phyloP scores from a whole-genome alignment of 2,329 filamentous ascomycete species.

The Neofusicoccum umdonicola region DNA sequence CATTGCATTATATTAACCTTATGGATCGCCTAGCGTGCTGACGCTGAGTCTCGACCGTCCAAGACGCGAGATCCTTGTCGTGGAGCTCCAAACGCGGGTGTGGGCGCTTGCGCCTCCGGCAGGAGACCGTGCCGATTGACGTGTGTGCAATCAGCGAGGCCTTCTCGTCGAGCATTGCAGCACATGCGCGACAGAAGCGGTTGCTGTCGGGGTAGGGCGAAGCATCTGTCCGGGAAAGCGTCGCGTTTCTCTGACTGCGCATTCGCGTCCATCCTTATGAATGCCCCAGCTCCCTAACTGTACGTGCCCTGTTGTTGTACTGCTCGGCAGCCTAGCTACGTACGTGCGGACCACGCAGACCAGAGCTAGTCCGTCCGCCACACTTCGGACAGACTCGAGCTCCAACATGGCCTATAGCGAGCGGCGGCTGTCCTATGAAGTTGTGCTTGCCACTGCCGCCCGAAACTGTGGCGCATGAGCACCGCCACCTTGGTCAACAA shows the following conservation, averaged over 20 bases:
- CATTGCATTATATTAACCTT: slow-evolving; percentile 13
- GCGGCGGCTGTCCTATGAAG: too few relatives aligned
- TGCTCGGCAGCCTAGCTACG: too few relatives aligned
- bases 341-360: too few relatives aligned
- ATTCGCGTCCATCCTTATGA: too few relatives aligned
- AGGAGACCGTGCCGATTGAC: not conserved
- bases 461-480: not conserved
- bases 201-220: not conserved
- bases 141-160: not conserved
- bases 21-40: slow-evolving; percentile 2
- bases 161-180: not conserved
- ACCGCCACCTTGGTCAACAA: not conserved
- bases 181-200: not conserved
- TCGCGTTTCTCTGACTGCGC: not conserved
- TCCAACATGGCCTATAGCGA: too few relatives aligned
- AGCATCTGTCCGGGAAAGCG: not conserved
- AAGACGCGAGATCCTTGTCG: not conserved
- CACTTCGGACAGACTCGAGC: too few relatives aligned
- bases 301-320: too few relatives aligned
- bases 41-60: slow-evolving; percentile 9
- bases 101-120: slow-evolving; percentile 7
- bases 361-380: too few relatives aligned
- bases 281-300: too few relatives aligned
- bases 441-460: not conserved
- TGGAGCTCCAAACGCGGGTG: not conserved